These are phyloP conservation scores for Pinguiococcus pyrenoidosus DNA, from an alignment of 108 stramenopile species.

Conservation along the genomic window DNA sequence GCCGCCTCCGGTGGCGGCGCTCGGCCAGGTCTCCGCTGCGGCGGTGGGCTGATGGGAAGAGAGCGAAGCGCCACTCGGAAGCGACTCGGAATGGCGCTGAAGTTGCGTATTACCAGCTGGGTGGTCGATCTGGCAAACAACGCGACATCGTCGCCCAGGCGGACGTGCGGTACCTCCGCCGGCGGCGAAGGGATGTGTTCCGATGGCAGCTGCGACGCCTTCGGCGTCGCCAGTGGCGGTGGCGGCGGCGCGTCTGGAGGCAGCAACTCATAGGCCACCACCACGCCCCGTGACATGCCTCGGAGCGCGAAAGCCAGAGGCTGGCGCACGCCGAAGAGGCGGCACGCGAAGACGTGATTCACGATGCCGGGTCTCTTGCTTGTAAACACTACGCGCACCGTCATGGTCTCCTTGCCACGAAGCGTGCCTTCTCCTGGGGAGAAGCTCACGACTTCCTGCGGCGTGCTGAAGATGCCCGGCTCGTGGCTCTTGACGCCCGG, in stretches of 20 bases:
- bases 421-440: constrained; percentile 1
- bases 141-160: constrained; percentile 11
- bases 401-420: constrained; percentile 4
- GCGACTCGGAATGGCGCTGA: constrained; percentile 29
- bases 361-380: constrained; percentile 19
- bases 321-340: constrained; percentile 27
- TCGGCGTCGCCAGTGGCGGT: constrained; percentile 18
- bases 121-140: constrained; percentile 19
- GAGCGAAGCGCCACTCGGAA: constrained; percentile 3
- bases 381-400: constrained; percentile 12
- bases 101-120: constrained; percentile 30
- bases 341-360: constrained; percentile 34
- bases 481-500: no score
- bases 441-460: constrained; percentile 1
- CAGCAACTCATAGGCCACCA: constrained; percentile 22
- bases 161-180: neutral
- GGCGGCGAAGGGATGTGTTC: constrained; percentile 10
- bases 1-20: neutral
- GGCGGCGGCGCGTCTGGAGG: constrained; percentile 5
- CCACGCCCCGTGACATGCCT: constrained; percentile 17
- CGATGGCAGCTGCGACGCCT: constrained; percentile 21
- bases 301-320: constrained; percentile 30
- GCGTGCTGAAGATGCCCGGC: no score
- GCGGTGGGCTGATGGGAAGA: no score
- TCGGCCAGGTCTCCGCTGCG: no score